Evolutionary conservation across 495 filamentous ascomycete genomes (phyloP), one percentile per base, ranked within the genome.

Genomic region (Daldinia concentrica): DNA sequence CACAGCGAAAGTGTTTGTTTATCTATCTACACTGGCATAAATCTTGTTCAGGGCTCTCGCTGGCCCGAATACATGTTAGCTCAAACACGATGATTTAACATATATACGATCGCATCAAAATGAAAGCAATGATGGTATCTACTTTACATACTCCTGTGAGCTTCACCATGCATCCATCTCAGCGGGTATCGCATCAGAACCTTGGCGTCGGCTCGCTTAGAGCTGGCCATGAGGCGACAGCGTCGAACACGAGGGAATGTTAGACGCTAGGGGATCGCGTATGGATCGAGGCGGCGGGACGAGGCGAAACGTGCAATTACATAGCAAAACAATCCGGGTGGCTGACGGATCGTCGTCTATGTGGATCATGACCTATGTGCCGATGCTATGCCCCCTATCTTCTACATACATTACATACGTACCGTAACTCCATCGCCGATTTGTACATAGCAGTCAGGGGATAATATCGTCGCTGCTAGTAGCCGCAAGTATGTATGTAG

Each of bases 311-410:
- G 14, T 34, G 39, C n/a, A 24, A 48, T 52, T 62, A 30, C 19
- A 6, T 32, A 32, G 45, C 69, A 60, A 68, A 37, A 52, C 29
- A 37, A 43, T 55, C 43, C 12, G 29, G 58, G 52, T 48, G 29
- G 50, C 12, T 54, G 5, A 27, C 27, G 48, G 59, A 30, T 27
- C 11, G 48, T 57, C 30, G n/a, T 19, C 17, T 36, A 34, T 60
- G 56, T 62, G 57, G 58, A 67, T 66, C 55, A 36, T 68, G 22
- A 50, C 17, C 17, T 29, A 62, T 65, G 41, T 67, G 51, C n/a
- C 29, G 36, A 56, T 54, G 39, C 12, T 36, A 36, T 36, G 11
- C 59, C 52, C 56, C 26, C 50, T 61, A 67, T 68, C 15, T 5
- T 57, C 26, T 51, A n/a, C 56, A 48, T 48, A 14, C 34, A 45